Conservation (phyloP, 768 basidiomycete species). For the Auricularia sp. region DNA sequence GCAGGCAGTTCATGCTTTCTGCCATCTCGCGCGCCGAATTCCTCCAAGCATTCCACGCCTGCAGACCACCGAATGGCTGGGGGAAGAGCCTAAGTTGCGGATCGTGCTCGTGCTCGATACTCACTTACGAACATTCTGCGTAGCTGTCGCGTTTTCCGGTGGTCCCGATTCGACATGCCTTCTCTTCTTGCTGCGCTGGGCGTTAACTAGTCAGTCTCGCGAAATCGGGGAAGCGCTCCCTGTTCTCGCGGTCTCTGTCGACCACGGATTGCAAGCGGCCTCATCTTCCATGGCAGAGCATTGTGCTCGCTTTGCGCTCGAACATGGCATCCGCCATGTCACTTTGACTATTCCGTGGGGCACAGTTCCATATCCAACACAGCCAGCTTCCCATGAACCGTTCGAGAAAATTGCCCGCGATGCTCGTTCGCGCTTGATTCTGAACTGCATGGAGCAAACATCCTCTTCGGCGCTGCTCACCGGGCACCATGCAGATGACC, state of each 20-base stretch:
- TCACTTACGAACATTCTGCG: neutral
- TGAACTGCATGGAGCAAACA: conserved; percentile 32
- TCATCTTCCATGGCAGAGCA: conserved; percentile 46
- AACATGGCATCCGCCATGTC: conserved; percentile 36
- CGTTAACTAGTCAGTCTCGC: conserved; percentile 18
- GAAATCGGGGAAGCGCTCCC: conserved; percentile 13
- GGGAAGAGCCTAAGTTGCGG: conserved; percentile 32
- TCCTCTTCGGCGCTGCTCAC: conserved; percentile 41
- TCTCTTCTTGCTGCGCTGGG: conserved; percentile 50
- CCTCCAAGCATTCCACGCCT: conserved; percentile 31
- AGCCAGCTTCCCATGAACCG: conserved; percentile 28
- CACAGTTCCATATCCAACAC: conserved; percentile 35
- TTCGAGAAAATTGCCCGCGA: conserved; percentile 49
- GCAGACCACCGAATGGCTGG: conserved; percentile 43
- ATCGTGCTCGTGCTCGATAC: neutral
- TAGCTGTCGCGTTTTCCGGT: conserved; percentile 71
- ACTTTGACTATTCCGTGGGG: conserved; percentile 50
- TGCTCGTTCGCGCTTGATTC: conserved; percentile 47
- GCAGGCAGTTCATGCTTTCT: neutral
- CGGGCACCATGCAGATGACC: conserved; percentile 76
- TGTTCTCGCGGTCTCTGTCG: conserved; percentile 51
- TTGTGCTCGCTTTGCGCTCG: conserved; percentile 33
- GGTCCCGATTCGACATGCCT: conserved; percentile 78
- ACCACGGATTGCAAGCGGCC: conserved; percentile 56
- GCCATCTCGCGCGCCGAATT: conserved; percentile 41